Conservation (phyloP, 331 rosid genomes). For the Spiraea crenata region DNA sequence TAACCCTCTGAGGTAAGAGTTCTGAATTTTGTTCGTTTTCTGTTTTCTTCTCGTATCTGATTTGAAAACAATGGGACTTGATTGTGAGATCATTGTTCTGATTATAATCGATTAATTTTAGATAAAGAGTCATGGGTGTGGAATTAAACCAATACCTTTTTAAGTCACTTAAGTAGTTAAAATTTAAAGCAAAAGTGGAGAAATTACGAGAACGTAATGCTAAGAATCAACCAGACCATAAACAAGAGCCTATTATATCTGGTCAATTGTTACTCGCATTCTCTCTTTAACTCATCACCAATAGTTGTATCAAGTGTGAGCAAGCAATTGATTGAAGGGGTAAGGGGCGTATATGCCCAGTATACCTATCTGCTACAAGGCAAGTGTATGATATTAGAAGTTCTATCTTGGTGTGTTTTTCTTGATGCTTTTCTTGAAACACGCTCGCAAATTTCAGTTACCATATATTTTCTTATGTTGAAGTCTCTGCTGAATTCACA, state of each 20-base stretch:
- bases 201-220: no score
- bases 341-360: no score
- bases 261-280: no score
- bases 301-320: no score
- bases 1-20: slow-evolving; percentile 73
- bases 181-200: no score
- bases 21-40: slow-evolving; percentile 5
- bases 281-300: no score
- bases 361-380: no score
- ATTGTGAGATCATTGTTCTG: no score
- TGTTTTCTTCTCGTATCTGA: not conserved
- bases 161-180: no score
- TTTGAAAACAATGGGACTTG: not conserved
- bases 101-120: not conserved
- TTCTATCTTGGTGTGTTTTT: not conserved
- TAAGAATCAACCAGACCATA: no score
- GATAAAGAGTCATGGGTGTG: not conserved
- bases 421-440: not conserved
- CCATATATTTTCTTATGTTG: not conserved
- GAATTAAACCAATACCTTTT: not conserved
- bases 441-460: not conserved
- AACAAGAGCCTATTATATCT: no score
- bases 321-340: no score
- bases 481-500: slow-evolving; percentile 22
- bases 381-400: not conserved